Conservation (phyloP, 2,329 filamentous ascomycete species). For the Alternaria hordeiaustralica region DNA sequence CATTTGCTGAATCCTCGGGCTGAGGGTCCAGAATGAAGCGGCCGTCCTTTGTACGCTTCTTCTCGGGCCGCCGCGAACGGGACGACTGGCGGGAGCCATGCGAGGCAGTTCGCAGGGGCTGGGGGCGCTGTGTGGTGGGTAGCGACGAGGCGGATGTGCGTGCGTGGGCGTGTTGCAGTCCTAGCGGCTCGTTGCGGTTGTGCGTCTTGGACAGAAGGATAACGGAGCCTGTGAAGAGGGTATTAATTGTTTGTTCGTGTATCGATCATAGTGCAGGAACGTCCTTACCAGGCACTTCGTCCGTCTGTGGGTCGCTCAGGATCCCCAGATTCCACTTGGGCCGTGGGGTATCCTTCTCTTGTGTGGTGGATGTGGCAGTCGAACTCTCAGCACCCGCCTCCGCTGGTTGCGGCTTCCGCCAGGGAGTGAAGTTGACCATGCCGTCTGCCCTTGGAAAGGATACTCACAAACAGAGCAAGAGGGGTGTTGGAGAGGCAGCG, state of each 20-base stretch:
- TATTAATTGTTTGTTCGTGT: not conserved
- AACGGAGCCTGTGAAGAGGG: conserved; percentile 59
- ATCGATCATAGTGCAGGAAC: not conserved
- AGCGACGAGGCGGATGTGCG: conserved; percentile 63
- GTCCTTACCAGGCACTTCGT: conserved; percentile 80
- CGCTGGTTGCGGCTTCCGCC: conserved; percentile 21
- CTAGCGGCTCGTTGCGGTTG: conserved; percentile 67
- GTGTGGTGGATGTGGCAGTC: conserved; percentile 2
- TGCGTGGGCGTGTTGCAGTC: conserved; percentile 67
- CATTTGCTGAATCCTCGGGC: conserved; percentile 87
- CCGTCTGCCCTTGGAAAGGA: not conserved
- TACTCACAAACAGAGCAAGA: not conserved
- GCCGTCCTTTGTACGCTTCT: conserved; percentile 82
- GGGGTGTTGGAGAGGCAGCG: not conserved
- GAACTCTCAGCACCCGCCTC: conserved; percentile 1
- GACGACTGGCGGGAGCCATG: conserved; percentile 33
- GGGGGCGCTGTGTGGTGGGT: conserved; percentile 37
- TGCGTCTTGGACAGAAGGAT: conserved; percentile 63
- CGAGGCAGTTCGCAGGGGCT: conserved; percentile 17
- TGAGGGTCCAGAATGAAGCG: conserved; percentile 89
- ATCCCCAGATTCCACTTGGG: conserved; percentile 72
- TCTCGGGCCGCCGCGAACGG: conserved; percentile 44
- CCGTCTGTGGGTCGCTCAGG: conserved; percentile 77
- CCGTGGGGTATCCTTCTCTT: conserved; percentile 13
- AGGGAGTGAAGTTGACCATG: conserved; percentile 28